Evolutionary conservation across 2,329 filamentous ascomycete genomes (phyloP).

Genomic region (Aspergillus pseudotamarii): DNA sequence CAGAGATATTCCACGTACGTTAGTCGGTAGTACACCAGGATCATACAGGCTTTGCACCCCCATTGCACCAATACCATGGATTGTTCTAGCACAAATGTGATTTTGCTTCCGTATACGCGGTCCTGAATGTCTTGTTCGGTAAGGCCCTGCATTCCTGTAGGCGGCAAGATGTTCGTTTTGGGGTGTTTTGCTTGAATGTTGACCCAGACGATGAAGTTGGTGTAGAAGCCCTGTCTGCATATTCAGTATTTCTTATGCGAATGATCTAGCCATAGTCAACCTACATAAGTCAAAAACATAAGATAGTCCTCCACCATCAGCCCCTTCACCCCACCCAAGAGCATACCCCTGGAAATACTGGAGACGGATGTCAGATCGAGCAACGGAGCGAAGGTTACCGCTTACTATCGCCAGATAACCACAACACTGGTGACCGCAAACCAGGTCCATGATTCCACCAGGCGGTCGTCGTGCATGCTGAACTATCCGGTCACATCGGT

Average conservation of each 20-base stretch:
- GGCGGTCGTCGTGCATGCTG: background rate
- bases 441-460: background rate
- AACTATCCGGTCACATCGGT: background rate
- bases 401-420: background rate
- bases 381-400: background rate
- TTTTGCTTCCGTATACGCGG: background rate
- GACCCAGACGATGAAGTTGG: background rate
- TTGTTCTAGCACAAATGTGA: background rate
- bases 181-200: background rate
- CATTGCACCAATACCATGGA: background rate
- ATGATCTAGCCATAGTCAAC: background rate
- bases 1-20: background rate
- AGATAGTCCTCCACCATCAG: background rate
- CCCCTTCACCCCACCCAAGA: background rate
- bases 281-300: background rate
- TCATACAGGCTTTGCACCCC: background rate
- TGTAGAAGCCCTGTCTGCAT: background rate
- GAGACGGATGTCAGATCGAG: background rate
- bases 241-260: background rate
- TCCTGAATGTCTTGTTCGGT: background rate
- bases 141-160: background rate
- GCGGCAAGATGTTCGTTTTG: background rate
- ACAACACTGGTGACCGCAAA: background rate
- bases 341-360: background rate
- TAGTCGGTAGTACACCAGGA: background rate